Evolutionary conservation across 164 flowering plant species (phyloP).

Genomic region (Vitis riparia): DNA sequence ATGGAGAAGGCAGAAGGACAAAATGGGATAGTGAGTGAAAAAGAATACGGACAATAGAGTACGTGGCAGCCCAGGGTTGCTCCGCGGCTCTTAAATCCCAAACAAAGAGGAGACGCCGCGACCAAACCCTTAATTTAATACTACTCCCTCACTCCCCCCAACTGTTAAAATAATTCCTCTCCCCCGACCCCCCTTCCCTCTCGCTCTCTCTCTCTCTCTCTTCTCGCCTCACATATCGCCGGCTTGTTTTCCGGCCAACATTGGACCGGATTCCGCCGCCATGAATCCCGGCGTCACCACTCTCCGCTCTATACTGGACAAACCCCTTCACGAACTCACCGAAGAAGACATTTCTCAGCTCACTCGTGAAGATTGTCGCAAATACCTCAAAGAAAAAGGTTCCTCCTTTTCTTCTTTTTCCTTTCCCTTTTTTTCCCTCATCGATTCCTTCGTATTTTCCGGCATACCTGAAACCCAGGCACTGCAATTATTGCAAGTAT

Average conservation of each 20-base stretch:
- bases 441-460: conserved; percentile 6
- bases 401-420: neutral
- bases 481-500: neutral
- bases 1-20: neutral
- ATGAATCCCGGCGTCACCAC: conserved; percentile 44
- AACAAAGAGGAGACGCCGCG: conserved; percentile 30
- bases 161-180: neutral
- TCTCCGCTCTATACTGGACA: conserved; percentile 64
- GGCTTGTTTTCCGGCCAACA: neutral
- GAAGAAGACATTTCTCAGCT: conserved; percentile 96
- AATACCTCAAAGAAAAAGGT: conserved; percentile 92
- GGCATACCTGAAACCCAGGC: neutral
- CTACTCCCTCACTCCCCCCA: conserved; percentile 3
- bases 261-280: conserved; percentile 25
- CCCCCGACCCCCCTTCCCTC: neutral
- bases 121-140: neutral
- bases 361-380: conserved; percentile 96
- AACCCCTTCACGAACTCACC: conserved; percentile 76
- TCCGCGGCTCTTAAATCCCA: conserved; percentile 26
- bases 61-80: conserved; percentile 63
- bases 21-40: neutral
- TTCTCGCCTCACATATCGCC: neutral
- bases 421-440: conserved; percentile 2
- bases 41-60: conserved; percentile 4
- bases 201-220: neutral